Base-by-base conservation (phyloP, 2,329 filamentous ascomycete species). In the Hypomyces rosellus region DNA sequence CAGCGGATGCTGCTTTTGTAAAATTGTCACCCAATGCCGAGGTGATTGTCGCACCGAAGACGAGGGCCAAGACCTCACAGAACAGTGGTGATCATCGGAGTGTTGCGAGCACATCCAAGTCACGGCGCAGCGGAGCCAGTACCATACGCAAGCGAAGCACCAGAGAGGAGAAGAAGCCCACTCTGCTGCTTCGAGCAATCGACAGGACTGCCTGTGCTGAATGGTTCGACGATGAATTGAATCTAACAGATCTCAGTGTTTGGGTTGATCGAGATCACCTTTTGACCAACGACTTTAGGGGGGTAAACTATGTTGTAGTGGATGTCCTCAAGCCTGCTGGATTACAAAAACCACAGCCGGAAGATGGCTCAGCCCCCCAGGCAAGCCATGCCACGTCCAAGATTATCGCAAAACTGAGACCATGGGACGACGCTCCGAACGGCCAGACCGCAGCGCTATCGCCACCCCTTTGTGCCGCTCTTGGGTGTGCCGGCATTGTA, bases 21-120 rank as follows among this genome's bases (percentile, higher is more conserved):
- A 97, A 96, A 68, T 88, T 99, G 46, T 87, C 89, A 0, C 88
- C 91, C 0, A 90, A 97, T 64, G 92, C 92, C 18, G 93, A 99
- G 69, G 91, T 99, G 45, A 95, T 97, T 57, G 93, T 99, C 53
- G 93, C 93, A 3, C 93, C 93, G 1, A 99, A 99, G 71, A 86
- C 85, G 22, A 81, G 92, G 49, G 77, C 86, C 39, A 90, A 88
- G 65, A 72, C 77, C 34, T 74, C 82, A 3, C 80, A 84, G 50
- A 77, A 71, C 52, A 80, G 75, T n/a, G 81, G 83, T 36, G 89
- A 95, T 58, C 89, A 80, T 62, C 78, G 86, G 52, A 96, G 91
- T 63, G 86, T 91, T 8, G 79, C 85, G 0, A 89, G 88, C 60
- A 86, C 85, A 2, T 89, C 89, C 41, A 84, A 85, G 58, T 89